Percentiles rank a stretch among this genome's conserved stretches.
These are phyloP conservation scores for Apophysomyces variabilis DNA, from an alignment of 371 early-diverging fungal species.

Conservation along the genomic window DNA sequence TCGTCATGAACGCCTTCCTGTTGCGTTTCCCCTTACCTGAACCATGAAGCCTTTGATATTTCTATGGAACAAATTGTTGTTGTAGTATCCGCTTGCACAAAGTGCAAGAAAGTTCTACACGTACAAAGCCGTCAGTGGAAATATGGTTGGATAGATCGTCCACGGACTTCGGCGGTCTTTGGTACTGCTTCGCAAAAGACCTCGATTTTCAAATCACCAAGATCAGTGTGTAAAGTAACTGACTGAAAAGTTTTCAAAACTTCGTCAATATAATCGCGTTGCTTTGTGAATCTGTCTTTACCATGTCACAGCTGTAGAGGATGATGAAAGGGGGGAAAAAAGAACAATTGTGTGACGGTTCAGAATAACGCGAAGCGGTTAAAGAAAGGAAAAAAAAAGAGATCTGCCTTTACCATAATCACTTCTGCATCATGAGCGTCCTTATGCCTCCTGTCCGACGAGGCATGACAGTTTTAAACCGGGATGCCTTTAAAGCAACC, in stretches of 20 bases:
- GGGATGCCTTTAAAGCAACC: slow-evolving; percentile 62
- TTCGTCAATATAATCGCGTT: slow-evolving; percentile 1
- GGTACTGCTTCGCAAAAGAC: slow-evolving; percentile 85
- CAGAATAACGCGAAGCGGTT: not conserved
- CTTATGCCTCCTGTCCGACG: slow-evolving; percentile 50
- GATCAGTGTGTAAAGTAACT: slow-evolving; percentile 87
- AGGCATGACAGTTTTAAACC: slow-evolving; percentile 63
- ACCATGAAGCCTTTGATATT: slow-evolving; percentile 93
- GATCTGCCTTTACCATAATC: not conserved
- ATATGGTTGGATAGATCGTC: not conserved
- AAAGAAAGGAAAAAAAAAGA: not conserved
- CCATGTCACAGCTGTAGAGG: not conserved
- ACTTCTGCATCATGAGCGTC: slow-evolving; percentile 12
- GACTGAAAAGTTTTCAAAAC: slow-evolving; percentile 43
- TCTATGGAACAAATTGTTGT: slow-evolving; percentile 82
- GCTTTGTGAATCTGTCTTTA: slow-evolving; percentile 7
- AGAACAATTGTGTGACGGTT: not conserved
- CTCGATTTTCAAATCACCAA: slow-evolving; percentile 92
- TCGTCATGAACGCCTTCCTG: not conserved
- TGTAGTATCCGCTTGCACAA: slow-evolving; percentile 93
- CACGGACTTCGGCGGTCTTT: slow-evolving; percentile 76
- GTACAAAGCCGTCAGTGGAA: not conserved
- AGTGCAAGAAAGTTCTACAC: slow-evolving; percentile 92
- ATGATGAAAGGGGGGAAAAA: slow-evolving; percentile 1
- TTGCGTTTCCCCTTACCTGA: slow-evolving; percentile 56